A percentile compares a stretch with the other conserved stretches of the same genome.
phyloP scores from a whole-genome alignment of 2,329 filamentous ascomycete species.

The Xylariaceae sp. region DNA sequence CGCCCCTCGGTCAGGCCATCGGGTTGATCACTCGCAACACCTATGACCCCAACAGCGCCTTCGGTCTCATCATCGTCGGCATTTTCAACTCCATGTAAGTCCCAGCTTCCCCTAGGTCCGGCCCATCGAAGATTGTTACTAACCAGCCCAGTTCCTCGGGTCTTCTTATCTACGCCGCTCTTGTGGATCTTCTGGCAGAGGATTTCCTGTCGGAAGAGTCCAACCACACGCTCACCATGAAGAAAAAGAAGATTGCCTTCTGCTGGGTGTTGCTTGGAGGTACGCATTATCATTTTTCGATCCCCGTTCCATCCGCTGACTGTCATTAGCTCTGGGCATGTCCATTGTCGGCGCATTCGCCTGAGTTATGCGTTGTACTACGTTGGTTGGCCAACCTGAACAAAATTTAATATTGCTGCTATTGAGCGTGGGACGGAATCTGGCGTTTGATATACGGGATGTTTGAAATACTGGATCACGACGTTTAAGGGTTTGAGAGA shows the following conservation, averaged over 20 bases:
- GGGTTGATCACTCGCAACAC: slow-evolving; percentile 47
- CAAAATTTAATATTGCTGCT: not conserved
- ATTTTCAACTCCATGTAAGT: slow-evolving; percentile 57
- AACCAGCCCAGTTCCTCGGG: slow-evolving; percentile 43
- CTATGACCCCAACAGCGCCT: slow-evolving; percentile 56
- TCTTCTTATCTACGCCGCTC: slow-evolving; percentile 52
- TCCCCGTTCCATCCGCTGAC: slow-evolving; percentile 3
- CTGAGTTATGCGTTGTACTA: slow-evolving; percentile 25
- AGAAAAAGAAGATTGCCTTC: slow-evolving; percentile 47
- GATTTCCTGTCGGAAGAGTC: slow-evolving; percentile 57
- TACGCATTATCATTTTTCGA: slow-evolving; percentile 19
- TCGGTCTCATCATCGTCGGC: slow-evolving; percentile 57
- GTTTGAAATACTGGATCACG: too few relatives aligned
- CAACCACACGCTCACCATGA: slow-evolving; percentile 39
- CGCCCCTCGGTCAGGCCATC: slow-evolving; percentile 58
- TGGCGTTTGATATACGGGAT: too few relatives aligned
- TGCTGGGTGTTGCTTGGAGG: slow-evolving; percentile 43
- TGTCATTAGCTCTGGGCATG: slow-evolving; percentile 33
- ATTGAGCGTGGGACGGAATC: too few relatives aligned
- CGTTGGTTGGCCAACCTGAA: not conserved
- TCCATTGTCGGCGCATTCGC: slow-evolving; percentile 40
- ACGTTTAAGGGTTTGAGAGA: too few relatives aligned
- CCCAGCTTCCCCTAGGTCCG: too few relatives aligned
- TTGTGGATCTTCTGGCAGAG: slow-evolving; percentile 57
- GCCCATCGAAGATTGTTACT: slow-evolving; percentile 1